These are phyloP conservation scores for Jatropha curcas DNA, from an alignment of 345 rosid species.

Conservation along the genomic window DNA sequence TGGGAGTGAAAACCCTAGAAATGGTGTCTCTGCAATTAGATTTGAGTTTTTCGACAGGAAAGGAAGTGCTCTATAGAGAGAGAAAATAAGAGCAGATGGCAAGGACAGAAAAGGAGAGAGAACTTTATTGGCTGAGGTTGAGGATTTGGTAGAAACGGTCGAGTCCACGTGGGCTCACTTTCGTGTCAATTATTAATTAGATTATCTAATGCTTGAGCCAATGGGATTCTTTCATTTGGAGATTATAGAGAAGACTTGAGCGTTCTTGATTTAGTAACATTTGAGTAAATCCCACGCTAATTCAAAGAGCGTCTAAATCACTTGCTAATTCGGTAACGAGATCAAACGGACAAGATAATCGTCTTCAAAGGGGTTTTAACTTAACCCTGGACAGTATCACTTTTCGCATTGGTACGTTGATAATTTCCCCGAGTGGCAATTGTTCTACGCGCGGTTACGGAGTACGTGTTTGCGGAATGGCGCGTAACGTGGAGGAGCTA, in stretches of 20 bases:
- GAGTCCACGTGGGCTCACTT: slow-evolving; percentile 23
- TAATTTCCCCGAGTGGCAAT: neutral
- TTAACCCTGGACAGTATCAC: too few relatives aligned
- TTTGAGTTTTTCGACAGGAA: slow-evolving; percentile 23
- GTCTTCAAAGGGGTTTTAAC: neutral
- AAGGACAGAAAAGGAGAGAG: slow-evolving; percentile 12
- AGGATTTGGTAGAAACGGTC: neutral
- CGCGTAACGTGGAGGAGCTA: slow-evolving; percentile 10
- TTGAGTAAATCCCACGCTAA: slow-evolving; percentile 16
- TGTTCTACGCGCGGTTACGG: neutral
- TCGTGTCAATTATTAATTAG: slow-evolving; percentile 7
- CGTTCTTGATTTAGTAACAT: slow-evolving; percentile 1
- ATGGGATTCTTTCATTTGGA: neutral
- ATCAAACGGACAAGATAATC: neutral
- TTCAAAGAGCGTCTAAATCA: slow-evolving; percentile 9
- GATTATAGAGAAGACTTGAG: neutral
- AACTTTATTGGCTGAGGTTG: slow-evolving; percentile 23
- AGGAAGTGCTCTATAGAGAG: neutral
- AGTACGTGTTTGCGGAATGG: neutral
- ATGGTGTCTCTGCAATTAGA: slow-evolving; percentile 19
- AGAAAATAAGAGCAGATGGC: neutral
- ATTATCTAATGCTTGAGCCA: neutral
- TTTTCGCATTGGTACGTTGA: neutral
- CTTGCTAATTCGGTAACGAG: neutral
- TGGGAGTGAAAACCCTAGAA: slow-evolving; percentile 45